phyloP scores from a whole-genome alignment of 495 filamentous ascomycete genomes.

The Durotheca rogersii region DNA sequence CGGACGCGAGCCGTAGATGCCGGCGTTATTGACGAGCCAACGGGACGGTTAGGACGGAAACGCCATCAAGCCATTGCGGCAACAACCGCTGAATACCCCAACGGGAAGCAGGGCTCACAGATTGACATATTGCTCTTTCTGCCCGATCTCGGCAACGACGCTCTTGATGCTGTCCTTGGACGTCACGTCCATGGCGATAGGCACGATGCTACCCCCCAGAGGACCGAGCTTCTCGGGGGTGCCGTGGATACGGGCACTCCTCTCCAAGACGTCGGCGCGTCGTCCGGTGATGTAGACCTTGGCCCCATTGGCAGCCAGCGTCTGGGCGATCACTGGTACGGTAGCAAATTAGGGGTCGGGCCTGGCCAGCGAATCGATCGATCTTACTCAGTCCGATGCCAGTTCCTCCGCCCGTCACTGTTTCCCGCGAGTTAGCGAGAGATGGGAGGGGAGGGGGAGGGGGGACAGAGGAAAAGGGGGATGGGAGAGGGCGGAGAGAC shows the following conservation, averaged over 20 bases:
- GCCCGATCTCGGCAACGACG: slow-evolving; percentile 62
- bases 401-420: slow-evolving; percentile 59
- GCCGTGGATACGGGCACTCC: slow-evolving; percentile 45
- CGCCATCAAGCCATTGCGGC: too few species aligned
- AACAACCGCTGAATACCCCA: too few species aligned
- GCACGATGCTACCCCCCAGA: slow-evolving; percentile 45
- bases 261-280: slow-evolving; percentile 57
- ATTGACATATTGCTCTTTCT: slow-evolving; percentile 65
- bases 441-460: slow-evolving; percentile 8
- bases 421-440: neutral
- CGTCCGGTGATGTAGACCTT: slow-evolving; percentile 83
- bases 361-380: neutral
- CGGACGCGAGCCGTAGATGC: slow-evolving; percentile 54
- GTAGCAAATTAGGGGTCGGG: neutral
- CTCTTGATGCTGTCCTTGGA: slow-evolving; percentile 67
- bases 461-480: slow-evolving; percentile 10
- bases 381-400: slow-evolving; percentile 56
- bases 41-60: slow-evolving; percentile 37
- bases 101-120: slow-evolving; percentile 45
- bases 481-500: slow-evolving; percentile 3
- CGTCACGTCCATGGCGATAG: slow-evolving; percentile 72
- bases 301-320: slow-evolving; percentile 75
- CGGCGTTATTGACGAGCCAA: slow-evolving; percentile 76
- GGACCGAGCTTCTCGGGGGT: slow-evolving; percentile 34
- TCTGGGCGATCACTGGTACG: slow-evolving; percentile 65